Base-by-base conservation (phyloP, 305 asterid genomes). In the Fraxinus floribunda region DNA sequence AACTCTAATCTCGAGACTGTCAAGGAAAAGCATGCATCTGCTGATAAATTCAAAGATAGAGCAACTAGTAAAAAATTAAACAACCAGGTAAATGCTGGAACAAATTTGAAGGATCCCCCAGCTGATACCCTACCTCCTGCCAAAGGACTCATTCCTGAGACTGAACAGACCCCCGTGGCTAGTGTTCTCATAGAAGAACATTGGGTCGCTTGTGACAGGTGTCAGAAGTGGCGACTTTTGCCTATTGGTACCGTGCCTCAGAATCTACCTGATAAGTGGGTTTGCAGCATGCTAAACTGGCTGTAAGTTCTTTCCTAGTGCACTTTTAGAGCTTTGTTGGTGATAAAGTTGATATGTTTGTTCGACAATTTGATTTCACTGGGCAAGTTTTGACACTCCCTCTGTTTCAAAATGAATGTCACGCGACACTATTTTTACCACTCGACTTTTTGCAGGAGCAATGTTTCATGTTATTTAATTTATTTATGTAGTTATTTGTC, bases 201-300 rank as follows among this genome's bases (percentile, higher is more conserved):
- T 20, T 96, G 99, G 99, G 98, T 94, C 18, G 57, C 78, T 13
- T 96, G 99, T 89, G 98, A 92, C 75, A 87, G 86, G 57, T 96
- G 98, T 85, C 82, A 83, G 84, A 89, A 60, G 76, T 96, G 99
- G 98, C 97, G 98, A 75, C 95, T 93, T 86, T 87, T 96, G 76
- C 98, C 99, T 29, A 86, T 80, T 35, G 98, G 95, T 79, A 87
- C 79, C 62, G 85, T 70, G 86, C 79, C 93, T 34, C 89, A 89
- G 46, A 86, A 90, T 38, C 88, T 93, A 64, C 98, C 97, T 46
- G 95, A 91, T 7, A 89, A 88, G 81, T 96, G 99, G 98, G 29
- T 83, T 29, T 96, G 99, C 92, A 86, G 90, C 90, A 91, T 96
- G 99, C 91, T 84, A 72, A 66, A 91, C 86, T 94, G 99, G 99